Base-by-base conservation (phyloP, 2,329 filamentous ascomycete species). In the Fusarium transvaalense region DNA sequence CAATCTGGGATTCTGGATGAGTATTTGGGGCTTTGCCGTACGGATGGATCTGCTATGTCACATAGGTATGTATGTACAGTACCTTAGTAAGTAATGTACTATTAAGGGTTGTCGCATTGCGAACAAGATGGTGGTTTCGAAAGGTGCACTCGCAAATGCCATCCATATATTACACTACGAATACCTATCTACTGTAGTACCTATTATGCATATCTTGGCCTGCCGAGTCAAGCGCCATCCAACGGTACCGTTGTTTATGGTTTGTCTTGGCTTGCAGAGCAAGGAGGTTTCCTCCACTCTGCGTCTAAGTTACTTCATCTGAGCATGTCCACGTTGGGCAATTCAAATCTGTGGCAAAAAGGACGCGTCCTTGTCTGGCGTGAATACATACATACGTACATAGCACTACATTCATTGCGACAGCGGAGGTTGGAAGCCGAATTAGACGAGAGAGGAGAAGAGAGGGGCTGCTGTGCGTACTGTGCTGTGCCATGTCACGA, bases 271-370 rank as follows among this genome's bases (percentile, higher is more conserved):
- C 32, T 35, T 43, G 23, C 54, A 50, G 32, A 52, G 15, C n/a
- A 37, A 34, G 25, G 57, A 60, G 38, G 14, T 47, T 46, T 29
- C 56, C 56, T 61, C 56, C 58, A 61, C 58, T 60, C 25, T 34
- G 38, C 9, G 38, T 58, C 56, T 27, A 31, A 37, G 34, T 45
- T 64, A 35, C 59, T 64, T 59, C 38, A 64, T 64, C 38, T 64
- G 43, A 31, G 34, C 39, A 58, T 38, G 43, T 58, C 59, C 61
- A 64, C 17, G 51, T 41, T 48, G 34, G 51, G 61, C 52, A 64
- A 39, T 29, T 54, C 53, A 27, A 19, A 10, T 62, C 29, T 53
- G 64, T 67, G 64, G 64, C 64, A 54, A 67, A 67, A 68, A 54
- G 34, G 48, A 64, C 58, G 39, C 57, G 64, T 50, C 29, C 15